Evolutionary conservation across 2,329 filamentous ascomycete genomes (phyloP), one percentile per base, ranked within the genome.

Genomic region (Colletotrichum agaves): DNA sequence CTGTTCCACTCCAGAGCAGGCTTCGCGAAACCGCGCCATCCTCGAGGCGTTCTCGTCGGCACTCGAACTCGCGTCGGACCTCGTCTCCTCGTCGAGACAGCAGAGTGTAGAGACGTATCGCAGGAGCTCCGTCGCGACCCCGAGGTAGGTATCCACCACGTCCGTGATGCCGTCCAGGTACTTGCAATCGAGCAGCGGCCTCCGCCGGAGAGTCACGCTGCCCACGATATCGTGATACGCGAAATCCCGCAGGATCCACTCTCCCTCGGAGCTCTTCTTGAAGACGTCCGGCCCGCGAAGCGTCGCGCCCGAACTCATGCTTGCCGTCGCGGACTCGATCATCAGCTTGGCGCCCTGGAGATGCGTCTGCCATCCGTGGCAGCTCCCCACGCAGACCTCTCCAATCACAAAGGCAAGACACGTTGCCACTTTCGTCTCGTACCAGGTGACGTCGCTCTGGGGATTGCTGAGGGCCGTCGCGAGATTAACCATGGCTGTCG

Each of bases 201-300:
- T 37, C 31, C 68, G 52, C 23, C 67, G 33, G 1, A 70, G 37
- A 5, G 67, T 71, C 1, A 71, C 39, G 12, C 65, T 68, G 4
- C 46, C 65, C 7, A 68, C 56, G 3, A 69, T 68, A 46, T 71
- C 70, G 49, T 71, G 70, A 43, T 71, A 71, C 2, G 70, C 70
- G 58, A 71, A 71, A 33, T 71, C 70, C 10, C 70, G 64, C 4
- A 71, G 64, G 12, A 71, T 60, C 70, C 70, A 71, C 44, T 67
- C 68, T 1, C 70, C 70, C 4, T 71, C 70, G 3, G 57, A 61
- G 8, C 65, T 68, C 39, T 43, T 55, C 17, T 65, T 68, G 49
- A 71, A 68, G 31, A 60, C 63, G 7, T 68, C 69, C 1, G 62
- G 61, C 2, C 67, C 69, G 6, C 17, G 44, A 12, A 71, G 12